phyloP scores from a whole-genome alignment of 495 filamentous ascomycete species.

The Lasiosphaeris hirsuta region DNA sequence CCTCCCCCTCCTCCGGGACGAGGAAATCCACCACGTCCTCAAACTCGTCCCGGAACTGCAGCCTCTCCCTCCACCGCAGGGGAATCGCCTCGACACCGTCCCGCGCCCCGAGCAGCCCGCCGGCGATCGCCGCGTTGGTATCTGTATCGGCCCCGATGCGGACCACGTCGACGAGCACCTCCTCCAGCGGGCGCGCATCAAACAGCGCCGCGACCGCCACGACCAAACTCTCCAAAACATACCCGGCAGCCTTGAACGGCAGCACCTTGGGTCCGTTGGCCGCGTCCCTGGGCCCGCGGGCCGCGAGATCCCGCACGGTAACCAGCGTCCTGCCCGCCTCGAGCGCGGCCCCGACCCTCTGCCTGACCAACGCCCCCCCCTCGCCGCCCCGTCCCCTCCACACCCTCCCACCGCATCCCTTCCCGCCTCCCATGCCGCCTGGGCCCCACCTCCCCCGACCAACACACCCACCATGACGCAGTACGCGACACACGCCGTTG shows the following conservation, averaged over 20 bases:
- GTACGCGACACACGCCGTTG: slow-evolving; percentile 22
- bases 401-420: slow-evolving; percentile 4
- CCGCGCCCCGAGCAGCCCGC: slow-evolving; percentile 30
- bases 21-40: slow-evolving; percentile 13
- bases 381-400: not conserved
- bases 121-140: slow-evolving; percentile 34
- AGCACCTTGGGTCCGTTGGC: slow-evolving; percentile 15
- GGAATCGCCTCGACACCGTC: slow-evolving; percentile 29
- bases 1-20: too few species aligned
- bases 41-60: slow-evolving; percentile 34
- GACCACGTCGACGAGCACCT: slow-evolving; percentile 31
- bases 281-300: slow-evolving; percentile 21
- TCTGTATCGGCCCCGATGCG: slow-evolving; percentile 30
- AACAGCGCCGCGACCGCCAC: slow-evolving; percentile 30
- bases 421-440: slow-evolving; percentile 21
- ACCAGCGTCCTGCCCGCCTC: slow-evolving; percentile 15
- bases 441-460: slow-evolving; percentile 15
- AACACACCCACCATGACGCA: slow-evolving; percentile 21
- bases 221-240: slow-evolving; percentile 29
- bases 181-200: slow-evolving; percentile 28
- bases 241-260: slow-evolving; percentile 19
- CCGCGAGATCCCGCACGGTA: slow-evolving; percentile 22
- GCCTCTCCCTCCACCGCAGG: slow-evolving; percentile 22
- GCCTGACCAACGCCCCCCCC: slow-evolving; percentile 8
- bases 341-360: slow-evolving; percentile 13